A percentile compares a stretch with the other conserved stretches of the same genome.
Conservation (phyloP, 2,329 filamentous ascomycete genomes). For the Phoma sp. region DNA sequence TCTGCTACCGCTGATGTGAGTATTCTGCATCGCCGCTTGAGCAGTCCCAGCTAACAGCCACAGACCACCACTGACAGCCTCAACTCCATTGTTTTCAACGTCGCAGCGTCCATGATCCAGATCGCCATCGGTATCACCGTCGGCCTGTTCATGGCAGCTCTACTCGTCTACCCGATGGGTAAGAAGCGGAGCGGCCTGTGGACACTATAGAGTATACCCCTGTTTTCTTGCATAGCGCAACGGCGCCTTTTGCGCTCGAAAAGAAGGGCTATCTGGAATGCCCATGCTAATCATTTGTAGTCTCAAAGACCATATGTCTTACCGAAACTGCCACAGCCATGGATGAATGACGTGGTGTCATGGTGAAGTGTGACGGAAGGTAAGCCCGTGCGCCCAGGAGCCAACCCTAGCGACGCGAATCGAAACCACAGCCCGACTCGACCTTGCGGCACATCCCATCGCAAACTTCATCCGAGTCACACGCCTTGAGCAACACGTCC, state of each 20-base stretch:
- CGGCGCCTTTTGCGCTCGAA: conserved; percentile 18
- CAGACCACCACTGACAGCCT: conserved; percentile 30
- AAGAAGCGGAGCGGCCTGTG: conserved; percentile 52
- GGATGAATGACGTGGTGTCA: conserved; percentile 9
- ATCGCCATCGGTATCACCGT: conserved; percentile 60
- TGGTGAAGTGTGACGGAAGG: conserved; percentile 18
- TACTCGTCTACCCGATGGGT: conserved; percentile 58
- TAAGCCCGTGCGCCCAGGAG: conserved; percentile 1
- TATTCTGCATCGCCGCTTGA: background rate
- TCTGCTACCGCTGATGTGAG: conserved; percentile 26
- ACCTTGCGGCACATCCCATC: background rate
- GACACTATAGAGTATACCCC: conserved; percentile 38
- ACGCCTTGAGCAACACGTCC: too few relatives aligned
- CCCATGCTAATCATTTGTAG: conserved; percentile 30
- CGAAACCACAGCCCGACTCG: background rate
- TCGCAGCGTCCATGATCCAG: conserved; percentile 57
- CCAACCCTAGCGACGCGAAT: background rate
- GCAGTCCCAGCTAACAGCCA: background rate
- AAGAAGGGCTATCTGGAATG: conserved; percentile 11
- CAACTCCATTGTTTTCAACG: conserved; percentile 48
- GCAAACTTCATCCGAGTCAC: background rate
- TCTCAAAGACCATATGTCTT: conserved; percentile 14
- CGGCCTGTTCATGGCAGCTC: conserved; percentile 56
- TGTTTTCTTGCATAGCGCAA: conserved; percentile 27
- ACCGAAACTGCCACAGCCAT: background rate